phyloP scores from a whole-genome alignment of 148 eudicot species.

The Nepenthes gracilis region DNA sequence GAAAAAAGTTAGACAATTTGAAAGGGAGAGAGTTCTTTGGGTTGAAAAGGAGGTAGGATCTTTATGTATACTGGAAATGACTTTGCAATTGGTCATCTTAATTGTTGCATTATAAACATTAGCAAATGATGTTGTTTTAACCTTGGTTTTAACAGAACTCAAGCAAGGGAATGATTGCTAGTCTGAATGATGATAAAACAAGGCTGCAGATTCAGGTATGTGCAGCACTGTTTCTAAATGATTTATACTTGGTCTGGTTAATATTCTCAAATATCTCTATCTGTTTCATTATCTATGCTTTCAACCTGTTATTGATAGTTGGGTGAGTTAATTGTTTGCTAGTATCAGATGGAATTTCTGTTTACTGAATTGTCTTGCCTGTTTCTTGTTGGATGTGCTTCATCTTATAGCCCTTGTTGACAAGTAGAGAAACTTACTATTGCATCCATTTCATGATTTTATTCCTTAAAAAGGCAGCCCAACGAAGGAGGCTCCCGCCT shows the following conservation, averaged over 20 bases:
- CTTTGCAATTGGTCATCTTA: not conserved
- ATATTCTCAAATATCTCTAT: not conserved
- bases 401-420: too few species aligned
- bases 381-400: too few species aligned
- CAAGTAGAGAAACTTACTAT: too few species aligned
- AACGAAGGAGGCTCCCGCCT: too few species aligned
- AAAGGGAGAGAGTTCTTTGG: conserved; percentile 39
- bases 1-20: conserved; percentile 42
- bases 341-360: too few species aligned
- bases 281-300: not conserved
- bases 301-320: too few species aligned
- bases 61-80: conserved; percentile 1
- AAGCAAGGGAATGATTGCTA: conserved; percentile 31
- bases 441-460: too few species aligned
- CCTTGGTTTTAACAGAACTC: conserved; percentile 31
- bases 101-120: not conserved
- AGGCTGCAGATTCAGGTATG: conserved; percentile 59
- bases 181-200: conserved; percentile 35
- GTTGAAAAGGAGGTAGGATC: conserved; percentile 47
- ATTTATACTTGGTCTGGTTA: not conserved
- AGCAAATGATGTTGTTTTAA: conserved; percentile 1
- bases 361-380: too few species aligned
- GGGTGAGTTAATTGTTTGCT: too few species aligned
- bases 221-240: not conserved
- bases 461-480: too few species aligned